Evolutionary conservation across 1,284 basidiomycete species (phyloP).

Genomic region (Termitomyces sp.): DNA sequence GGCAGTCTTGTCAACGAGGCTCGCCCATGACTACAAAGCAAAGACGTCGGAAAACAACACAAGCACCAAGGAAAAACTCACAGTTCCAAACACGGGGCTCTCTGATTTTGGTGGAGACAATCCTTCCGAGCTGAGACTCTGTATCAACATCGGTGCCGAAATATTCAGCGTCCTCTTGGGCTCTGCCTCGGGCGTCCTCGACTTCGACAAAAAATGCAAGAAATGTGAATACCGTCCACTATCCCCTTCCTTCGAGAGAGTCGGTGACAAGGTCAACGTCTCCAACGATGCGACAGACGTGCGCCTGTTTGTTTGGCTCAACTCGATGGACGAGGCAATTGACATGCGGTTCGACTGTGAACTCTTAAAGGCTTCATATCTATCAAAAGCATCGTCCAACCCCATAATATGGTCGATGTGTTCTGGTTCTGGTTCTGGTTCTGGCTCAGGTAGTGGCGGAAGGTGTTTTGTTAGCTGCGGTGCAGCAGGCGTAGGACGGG

Average conservation of each 20-base stretch:
- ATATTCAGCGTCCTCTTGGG: constrained; percentile 36
- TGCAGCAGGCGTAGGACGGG: constrained; percentile 50
- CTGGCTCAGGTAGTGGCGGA: constrained; percentile 28
- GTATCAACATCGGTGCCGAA: constrained; percentile 53
- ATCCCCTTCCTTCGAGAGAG: constrained; percentile 14
- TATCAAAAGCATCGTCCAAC: constrained; percentile 86
- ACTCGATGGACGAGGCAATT: constrained; percentile 30
- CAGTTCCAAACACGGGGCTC: constrained; percentile 64
- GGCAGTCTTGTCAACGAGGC: constrained; percentile 79
- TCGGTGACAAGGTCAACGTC: constrained; percentile 14
- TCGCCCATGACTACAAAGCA: constrained; percentile 75
- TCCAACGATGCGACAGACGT: constrained; percentile 39
- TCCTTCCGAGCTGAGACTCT: constrained; percentile 18
- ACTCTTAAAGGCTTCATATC: constrained; percentile 78
- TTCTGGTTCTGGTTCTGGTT: constrained; percentile 23
- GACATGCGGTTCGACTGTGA: constrained; percentile 54
- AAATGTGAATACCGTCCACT: constrained; percentile 37
- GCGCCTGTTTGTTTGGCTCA: constrained; percentile 39
- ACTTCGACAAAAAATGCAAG: constrained; percentile 54
- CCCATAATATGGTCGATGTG: constrained; percentile 34
- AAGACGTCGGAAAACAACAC: neutral
- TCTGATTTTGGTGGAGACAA: constrained; percentile 28
- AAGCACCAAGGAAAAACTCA: constrained; percentile 30
- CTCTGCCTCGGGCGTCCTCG: constrained; percentile 38
- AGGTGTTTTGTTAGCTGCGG: constrained; percentile 35